Evolutionary conservation across 495 filamentous ascomycete genomes (phyloP), one percentile per base, ranked within the genome.

Genomic region (Tuber melanosporum): DNA sequence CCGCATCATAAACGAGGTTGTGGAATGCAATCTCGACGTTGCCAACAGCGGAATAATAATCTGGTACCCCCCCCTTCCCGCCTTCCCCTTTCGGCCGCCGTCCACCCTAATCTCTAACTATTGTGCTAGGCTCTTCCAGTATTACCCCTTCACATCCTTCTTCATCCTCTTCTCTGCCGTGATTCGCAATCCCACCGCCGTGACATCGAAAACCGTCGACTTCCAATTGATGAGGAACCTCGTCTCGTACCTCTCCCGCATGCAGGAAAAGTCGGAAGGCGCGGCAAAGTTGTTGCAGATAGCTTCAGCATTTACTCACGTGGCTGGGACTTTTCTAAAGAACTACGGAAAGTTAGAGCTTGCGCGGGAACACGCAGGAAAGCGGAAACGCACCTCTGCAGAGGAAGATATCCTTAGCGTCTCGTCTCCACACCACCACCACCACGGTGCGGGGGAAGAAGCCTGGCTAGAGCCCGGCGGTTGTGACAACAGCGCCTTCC

Each of bases 81-180:
- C 75, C 72, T 44, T 3, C 47, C 57, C 75, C 72, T 44, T 14
- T 70, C 32, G 22, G 43, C 20, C 71, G 49, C 39, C 19, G 15
- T n/a, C 47, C 15, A 49, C 43, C 45, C 17, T 52, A 36, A 52
- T 69, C 32, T 69, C 32, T 69, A 70, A 45, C 75, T 77, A 71
- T 75, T 52, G 15, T 41, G 26, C n/a, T 15, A 83, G 82, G 82
- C 79, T 83, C 14, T 83, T 83, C 72, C 79, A 81, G 62, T 83
- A 83, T 73, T 83, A 83, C 20, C 82, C 82, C 10, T 83, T 83
- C 73, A 83, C 82, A 1, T 73, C 77, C 3, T 83, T 85, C 84
- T 39, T 87, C 85, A 71, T 85, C 83, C 44, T 87, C 82, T 71
- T 87, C 86, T 81, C 87, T 83, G 76, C 85, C 77, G 74, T 88